Evolutionary conservation across 805 yeast species (phyloP).

Genomic region (Pichia membranifaciens): DNA sequence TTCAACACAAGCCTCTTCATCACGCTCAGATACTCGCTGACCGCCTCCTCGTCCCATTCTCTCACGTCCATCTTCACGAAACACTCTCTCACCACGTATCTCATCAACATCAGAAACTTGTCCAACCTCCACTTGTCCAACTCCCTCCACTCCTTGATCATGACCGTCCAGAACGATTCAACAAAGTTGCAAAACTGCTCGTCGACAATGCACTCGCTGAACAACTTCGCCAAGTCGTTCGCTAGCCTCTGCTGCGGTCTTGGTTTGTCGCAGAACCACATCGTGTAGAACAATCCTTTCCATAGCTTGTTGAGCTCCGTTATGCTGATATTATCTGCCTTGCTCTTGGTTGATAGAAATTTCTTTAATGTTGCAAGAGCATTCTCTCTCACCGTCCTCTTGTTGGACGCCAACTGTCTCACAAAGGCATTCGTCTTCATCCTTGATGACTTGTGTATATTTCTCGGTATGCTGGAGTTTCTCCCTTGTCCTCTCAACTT

Average conservation of each 20-base stretch:
- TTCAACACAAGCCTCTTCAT: constrained; percentile 34
- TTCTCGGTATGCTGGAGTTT: too few relatives aligned
- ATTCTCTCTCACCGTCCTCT: constrained; percentile 64
- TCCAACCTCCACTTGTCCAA: constrained; percentile 86
- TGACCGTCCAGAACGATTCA: constrained; percentile 75
- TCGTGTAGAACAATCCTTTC: constrained; percentile 91
- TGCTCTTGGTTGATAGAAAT: constrained; percentile 44
- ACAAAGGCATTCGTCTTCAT: constrained; percentile 51
- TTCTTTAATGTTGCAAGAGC: constrained; percentile 62
- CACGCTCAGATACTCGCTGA: constrained; percentile 41
- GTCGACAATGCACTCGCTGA: constrained; percentile 37
- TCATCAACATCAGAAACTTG: constrained; percentile 73
- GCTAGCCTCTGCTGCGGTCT: constrained; percentile 86
- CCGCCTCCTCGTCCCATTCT: constrained; percentile 48
- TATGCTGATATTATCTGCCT: constrained; percentile 37
- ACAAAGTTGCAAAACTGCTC: constrained; percentile 47
- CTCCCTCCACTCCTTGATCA: constrained; percentile 74
- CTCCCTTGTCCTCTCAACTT: too few relatives aligned
- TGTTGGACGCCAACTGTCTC: constrained; percentile 78
- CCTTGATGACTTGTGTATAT: too few relatives aligned
- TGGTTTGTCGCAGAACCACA: constrained; percentile 97
- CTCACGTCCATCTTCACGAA: constrained; percentile 48
- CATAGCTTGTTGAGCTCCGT: constrained; percentile 77
- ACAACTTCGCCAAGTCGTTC: constrained; percentile 54
- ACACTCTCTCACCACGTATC: constrained; percentile 66